Base-by-base conservation (phyloP, 2,329 filamentous ascomycete species). In the Cladosporium sp. region DNA sequence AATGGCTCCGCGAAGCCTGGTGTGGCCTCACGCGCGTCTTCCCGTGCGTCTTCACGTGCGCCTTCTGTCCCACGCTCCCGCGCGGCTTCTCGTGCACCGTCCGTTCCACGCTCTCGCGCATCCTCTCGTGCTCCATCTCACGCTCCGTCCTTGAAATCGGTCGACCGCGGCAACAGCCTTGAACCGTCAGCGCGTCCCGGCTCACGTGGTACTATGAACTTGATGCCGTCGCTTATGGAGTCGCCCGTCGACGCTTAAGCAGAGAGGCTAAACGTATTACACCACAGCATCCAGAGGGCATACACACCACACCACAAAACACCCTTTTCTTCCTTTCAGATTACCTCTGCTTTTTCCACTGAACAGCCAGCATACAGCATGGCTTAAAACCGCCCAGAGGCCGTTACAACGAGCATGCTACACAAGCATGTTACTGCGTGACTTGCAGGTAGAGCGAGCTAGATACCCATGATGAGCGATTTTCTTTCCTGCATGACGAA, bases 91-190 rank as follows among this genome's bases (percentile, higher is more conserved):
- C 65, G 67, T 16, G 43, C 30, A 23, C 16, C 53, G 30, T 63
- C 63, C 14, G 8, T 28, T 28, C 18, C 16, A 13, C 21, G 28
- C 11, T 54, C 51, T n/a, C 51, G 51, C 51, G 51, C 51, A 30
- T 54, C 51, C 30, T 54, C 51, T 21, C 67, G 67, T 36, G 63
- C 65, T 18, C 28, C 46, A 7, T 69, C 67, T 43, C 67, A 63
- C 25, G 66, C 64, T 10, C 21, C 30, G 14, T 67, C 67, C 26
- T 30, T 57, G 6, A 28, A 63, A 34, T 54, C 64, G 11, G 51
- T 28, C 7, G 60, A 59, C 16, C 67, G 67, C 21, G 64, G 61
- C 25, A 63, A 63, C 53, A 67, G 67, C 53, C 62, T 60, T 11
- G 67, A 65, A n/a, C 64, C 62, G 26, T 56, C 58, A 28, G 63